Percentiles rank a stretch among this genome's conserved stretches.
Conservation (phyloP, 129 eudicot genomes). For the Logfia minima region DNA sequence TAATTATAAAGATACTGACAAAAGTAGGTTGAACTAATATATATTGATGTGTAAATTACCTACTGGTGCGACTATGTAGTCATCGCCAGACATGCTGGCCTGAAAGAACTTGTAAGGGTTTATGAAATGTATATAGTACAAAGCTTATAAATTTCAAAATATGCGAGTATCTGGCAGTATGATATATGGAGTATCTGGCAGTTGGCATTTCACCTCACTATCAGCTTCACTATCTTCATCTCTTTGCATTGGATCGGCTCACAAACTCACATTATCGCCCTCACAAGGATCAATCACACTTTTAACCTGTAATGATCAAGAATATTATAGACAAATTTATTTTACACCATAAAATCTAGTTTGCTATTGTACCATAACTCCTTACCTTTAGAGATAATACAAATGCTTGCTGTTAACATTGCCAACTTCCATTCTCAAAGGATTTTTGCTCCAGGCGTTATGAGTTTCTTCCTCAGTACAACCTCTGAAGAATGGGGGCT, state of each 20-base stretch:
- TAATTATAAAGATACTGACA: slow-evolving; percentile 8
- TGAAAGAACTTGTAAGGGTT: slow-evolving; percentile 32
- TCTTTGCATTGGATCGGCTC: slow-evolving; percentile 67
- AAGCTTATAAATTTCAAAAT: slow-evolving; percentile 5
- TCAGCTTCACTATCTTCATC: slow-evolving; percentile 66
- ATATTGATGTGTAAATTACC: slow-evolving; percentile 47
- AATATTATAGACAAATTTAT: neutral
- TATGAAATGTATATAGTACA: slow-evolving; percentile 1
- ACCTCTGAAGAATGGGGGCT: slow-evolving; percentile 96
- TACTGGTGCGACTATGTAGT: slow-evolving; percentile 68
- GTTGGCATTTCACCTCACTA: slow-evolving; percentile 59
- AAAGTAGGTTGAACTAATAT: neutral
- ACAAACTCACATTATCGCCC: slow-evolving; percentile 75
- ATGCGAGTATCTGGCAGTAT: neutral
- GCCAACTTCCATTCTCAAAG: slow-evolving; percentile 95
- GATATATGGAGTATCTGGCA: neutral
- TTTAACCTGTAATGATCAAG: slow-evolving; percentile 61
- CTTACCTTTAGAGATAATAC: slow-evolving; percentile 86
- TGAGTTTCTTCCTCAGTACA: slow-evolving; percentile 79
- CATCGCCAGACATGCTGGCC: slow-evolving; percentile 66
- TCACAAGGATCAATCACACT: slow-evolving; percentile 98
- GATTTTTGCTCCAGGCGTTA: slow-evolving; percentile 75
- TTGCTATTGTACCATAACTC: slow-evolving; percentile 1
- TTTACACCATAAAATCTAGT: neutral
- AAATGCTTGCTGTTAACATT: slow-evolving; percentile 97